Evolutionary conservation across 352 stramenopile genomes (phyloP), one percentile per base, ranked within the genome.

Genomic region (Thraustotheca clavata): DNA sequence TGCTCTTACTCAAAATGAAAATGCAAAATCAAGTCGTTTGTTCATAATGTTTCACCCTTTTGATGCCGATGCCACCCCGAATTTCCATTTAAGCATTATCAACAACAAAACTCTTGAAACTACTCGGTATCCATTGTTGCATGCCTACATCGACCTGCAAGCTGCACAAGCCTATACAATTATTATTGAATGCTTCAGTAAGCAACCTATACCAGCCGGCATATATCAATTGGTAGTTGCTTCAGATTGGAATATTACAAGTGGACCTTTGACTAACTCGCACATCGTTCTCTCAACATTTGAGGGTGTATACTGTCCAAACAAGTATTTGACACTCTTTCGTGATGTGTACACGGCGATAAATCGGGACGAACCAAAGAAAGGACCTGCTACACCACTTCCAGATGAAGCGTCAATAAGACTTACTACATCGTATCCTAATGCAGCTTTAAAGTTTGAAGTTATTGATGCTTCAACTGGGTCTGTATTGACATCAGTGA

Each of bases 271-370:
- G 83, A 46, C 69, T 67, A 20, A 70, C 75, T 27, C 63, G 71
- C 1, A 72, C 70, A 8, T 69, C 72, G 8, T 71, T 78, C 40
- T 52, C 22, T 88, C 72, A 2, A 60, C 50, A 1, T 91, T 88
- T 39, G 71, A 67, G 32, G 80, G 75, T 1, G 31, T 43, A 0
- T 92, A 88, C 52, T 75, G 73, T 29, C 75, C 83, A 20, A 92
- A 92, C 69, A 85, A 86, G 18, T 69, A 76, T 0, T 63, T 89
- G 32, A 32, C 86, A 3, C 79, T 74, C 31, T 84, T 92, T 22
- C 80, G 83, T 41, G 83, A 92, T 55, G 70, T 88, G 4, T 16
- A 88, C 27, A 62, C 71, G 0, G 62, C 72, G 9, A 26, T 57
- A 2, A 32, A 20, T 16, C n/a, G 12, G 18, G 57, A 54, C 24